A percentile compares a stretch with the other conserved stretches of the same genome.
These are phyloP conservation scores for Blepharisma stoltei DNA, from an alignment of 73 alveolate species.

Conservation along the genomic window DNA sequence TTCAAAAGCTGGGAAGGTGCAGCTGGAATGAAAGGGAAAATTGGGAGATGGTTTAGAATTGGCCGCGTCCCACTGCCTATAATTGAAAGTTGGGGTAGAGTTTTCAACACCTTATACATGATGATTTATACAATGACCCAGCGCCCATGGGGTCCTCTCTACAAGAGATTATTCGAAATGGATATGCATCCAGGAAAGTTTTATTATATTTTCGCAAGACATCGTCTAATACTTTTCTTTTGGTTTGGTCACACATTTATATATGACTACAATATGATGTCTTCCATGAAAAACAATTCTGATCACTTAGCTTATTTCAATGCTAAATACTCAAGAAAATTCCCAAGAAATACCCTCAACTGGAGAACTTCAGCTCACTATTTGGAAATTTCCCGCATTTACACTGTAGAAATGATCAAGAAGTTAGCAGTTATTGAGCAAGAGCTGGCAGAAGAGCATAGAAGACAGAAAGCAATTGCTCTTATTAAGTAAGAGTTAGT, in stretches of 20 bases:
- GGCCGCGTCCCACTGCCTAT: conserved; percentile 5
- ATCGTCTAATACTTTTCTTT: not conserved
- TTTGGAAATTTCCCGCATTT: conserved; percentile 19
- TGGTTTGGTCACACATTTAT: conserved; percentile 21
- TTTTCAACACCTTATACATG: conserved; percentile 11
- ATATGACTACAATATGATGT: not conserved
- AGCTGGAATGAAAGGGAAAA: conserved; percentile 17
- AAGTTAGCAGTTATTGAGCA: not conserved
- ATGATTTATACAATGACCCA: not conserved
- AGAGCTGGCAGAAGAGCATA: conserved; percentile 13
- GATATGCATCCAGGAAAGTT: conserved; percentile 33
- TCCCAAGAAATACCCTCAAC: conserved; percentile 21
- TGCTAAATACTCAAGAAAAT: not conserved
- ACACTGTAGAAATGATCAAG: conserved; percentile 27
- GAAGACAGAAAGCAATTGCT: conserved; percentile 5
- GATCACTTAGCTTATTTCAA: conserved; percentile 7
- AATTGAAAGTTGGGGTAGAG: conserved; percentile 6
- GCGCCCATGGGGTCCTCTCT: conserved; percentile 34
- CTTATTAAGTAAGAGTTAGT: not conserved
- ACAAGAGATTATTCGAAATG: conserved; percentile 26
- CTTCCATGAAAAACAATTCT: not conserved
- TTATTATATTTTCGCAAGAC: not conserved
- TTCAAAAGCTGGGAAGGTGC: conserved; percentile 23
- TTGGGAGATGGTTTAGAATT: conserved; percentile 28
- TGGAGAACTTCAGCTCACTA: conserved; percentile 35